A percentile compares a stretch with the other conserved stretches of the same genome.
Conservation (phyloP, 257 asterid genomes). For the Scutellaria baicalensis region DNA sequence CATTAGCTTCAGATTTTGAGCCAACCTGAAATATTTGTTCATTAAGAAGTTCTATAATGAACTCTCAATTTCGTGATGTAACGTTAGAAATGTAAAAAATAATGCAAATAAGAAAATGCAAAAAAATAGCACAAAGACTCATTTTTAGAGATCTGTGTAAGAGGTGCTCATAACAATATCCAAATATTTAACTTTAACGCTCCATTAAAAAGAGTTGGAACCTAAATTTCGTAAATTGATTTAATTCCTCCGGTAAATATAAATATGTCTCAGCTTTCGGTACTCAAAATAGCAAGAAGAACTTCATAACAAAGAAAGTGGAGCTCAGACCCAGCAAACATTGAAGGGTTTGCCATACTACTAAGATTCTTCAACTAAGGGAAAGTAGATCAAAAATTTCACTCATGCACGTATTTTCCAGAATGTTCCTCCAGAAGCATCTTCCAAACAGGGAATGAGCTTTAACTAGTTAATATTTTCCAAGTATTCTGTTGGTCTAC, state of each 20-base stretch:
- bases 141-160: not conserved
- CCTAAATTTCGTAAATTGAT: not conserved
- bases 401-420: not conserved
- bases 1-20: slow-evolving; percentile 95
- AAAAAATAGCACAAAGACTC: not conserved
- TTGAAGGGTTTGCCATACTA: not conserved
- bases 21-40: slow-evolving; percentile 65
- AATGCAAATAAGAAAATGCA: not conserved
- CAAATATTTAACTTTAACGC: not conserved
- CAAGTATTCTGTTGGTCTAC: not conserved
- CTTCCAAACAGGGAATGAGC: not conserved
- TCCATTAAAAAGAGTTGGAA: slow-evolving; percentile 2
- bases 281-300: not conserved
- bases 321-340: not conserved
- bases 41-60: not conserved
- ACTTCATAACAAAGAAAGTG: not conserved
- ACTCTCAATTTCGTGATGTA: not conserved
- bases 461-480: not conserved
- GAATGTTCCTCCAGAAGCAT: not conserved
- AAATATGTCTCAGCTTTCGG: not conserved
- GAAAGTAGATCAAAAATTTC: not conserved
- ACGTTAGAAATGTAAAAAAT: not conserved
- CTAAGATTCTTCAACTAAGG: not conserved
- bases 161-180: not conserved
- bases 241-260: not conserved